A percentile compares a stretch with the other conserved stretches of the same genome.
Conservation (phyloP, 305 asterid genomes). For the Fraxinus sp. region DNA sequence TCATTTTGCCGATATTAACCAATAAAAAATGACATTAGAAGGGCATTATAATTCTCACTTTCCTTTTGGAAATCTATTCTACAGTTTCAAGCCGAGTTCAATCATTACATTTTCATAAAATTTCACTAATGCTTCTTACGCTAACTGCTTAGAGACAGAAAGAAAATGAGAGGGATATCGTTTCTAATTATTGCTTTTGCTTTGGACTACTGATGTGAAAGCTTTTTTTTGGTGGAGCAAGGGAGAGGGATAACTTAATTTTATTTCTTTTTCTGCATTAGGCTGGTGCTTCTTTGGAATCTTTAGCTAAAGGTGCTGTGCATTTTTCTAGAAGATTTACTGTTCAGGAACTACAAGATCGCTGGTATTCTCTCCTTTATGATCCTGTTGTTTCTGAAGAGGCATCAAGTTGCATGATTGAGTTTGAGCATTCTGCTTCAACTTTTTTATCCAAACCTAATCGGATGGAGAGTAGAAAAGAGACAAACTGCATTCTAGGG, state of each 20-base stretch:
- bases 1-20: neutral
- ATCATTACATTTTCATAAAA: neutral
- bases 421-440: slow-evolving; percentile 39
- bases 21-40: neutral
- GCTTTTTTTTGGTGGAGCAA: neutral
- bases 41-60: neutral
- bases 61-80: neutral
- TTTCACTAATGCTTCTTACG: neutral
- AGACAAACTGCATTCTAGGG: slow-evolving; percentile 28
- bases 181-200: neutral
- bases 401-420: slow-evolving; percentile 56
- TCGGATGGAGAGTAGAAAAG: slow-evolving; percentile 40
- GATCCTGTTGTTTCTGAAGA: slow-evolving; percentile 57
- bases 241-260: neutral
- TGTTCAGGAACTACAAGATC: slow-evolving; percentile 62
- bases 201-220: neutral
- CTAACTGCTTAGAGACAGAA: neutral
- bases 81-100: neutral
- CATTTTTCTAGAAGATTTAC: slow-evolving; percentile 68
- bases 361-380: slow-evolving; percentile 79
- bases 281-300: slow-evolving; percentile 92
- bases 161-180: neutral
- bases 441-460: slow-evolving; percentile 36
- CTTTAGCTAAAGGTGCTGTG: slow-evolving; percentile 90
- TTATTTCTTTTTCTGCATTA: slow-evolving; percentile 25